Evolutionary conservation across 73 alveolate genomes (phyloP), one percentile per base, ranked within the genome.

Genomic region (Symbiodinium natans): DNA sequence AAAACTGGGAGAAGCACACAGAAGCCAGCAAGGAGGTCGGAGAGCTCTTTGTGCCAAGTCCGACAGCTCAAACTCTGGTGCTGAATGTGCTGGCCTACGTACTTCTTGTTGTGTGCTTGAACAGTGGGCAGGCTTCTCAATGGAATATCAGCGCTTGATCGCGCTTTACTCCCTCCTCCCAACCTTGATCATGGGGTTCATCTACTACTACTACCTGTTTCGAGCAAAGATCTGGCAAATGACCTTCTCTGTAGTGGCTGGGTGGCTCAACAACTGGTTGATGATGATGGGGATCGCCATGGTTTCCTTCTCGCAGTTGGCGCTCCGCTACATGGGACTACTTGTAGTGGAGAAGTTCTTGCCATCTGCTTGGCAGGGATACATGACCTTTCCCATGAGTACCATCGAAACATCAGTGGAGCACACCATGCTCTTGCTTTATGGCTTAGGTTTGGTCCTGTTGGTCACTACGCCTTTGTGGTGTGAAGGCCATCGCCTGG

Each of bases 211-310:
- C 40, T 86, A 86, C 59, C 27, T 86, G 41, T 86, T 86, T 41
- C 94, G 94, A 9, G 31, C 40, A 48, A 86, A 56, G 41, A 86
- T 86, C 84, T 63, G 59, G 21, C 83, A 86, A n/a, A 5, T 86
- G 84, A 29, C 68, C 42, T 9, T 86, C 41, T 17, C 84, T 9
- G 21, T 52, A n/a, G 39, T 86, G 73, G 83, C 73, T 11, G 94
- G 85, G 29, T 86, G 83, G 83, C 21, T 86, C 84, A 86, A 86
- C 94, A 86, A 86, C 94, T 86, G 82, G 82, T 83, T 71, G 34
- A 86, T 86, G 94, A 36, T 17, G 21, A 46, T 13, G 6, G 59
- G 21, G 13, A 46, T 86, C 56, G 68, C 94, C 21, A 13, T 86
- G 84, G 94, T 86, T n/a, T 54, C 84, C 59, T 86, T 86, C 94